Evolutionary conservation across 495 filamentous ascomycete species (phyloP).

Genomic region (Pseudomonodictys pantanalensis): DNA sequence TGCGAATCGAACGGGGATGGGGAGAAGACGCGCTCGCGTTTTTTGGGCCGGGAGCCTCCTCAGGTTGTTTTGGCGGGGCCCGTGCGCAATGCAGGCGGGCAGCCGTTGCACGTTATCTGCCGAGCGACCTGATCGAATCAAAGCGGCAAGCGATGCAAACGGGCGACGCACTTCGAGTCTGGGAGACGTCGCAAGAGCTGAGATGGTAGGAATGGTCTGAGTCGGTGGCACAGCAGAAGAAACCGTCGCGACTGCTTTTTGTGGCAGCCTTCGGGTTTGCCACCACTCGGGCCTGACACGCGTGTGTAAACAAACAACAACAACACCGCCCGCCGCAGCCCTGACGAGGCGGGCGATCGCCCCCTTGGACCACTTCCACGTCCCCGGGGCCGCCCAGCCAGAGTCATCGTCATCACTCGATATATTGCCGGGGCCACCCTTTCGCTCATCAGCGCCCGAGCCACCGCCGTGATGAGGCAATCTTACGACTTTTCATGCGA

Average conservation of each 20-base stretch:
- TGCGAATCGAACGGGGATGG: slow-evolving; percentile 15
- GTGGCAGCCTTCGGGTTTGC: too few species aligned
- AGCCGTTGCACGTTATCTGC: background rate
- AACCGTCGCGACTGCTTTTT: background rate
- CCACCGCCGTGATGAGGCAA: slow-evolving; percentile 15
- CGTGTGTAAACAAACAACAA: too few species aligned
- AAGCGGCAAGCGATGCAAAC: background rate
- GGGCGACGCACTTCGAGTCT: slow-evolving; percentile 2
- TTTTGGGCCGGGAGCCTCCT: slow-evolving; percentile 5
- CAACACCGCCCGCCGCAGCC: too few species aligned
- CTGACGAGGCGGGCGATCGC: too few species aligned
- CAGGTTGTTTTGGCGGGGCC: background rate
- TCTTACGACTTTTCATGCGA: slow-evolving; percentile 26
- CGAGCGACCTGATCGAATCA: slow-evolving; percentile 11
- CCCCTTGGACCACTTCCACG: too few species aligned
- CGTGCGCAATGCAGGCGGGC: background rate
- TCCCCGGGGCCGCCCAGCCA: background rate
- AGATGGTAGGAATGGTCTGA: background rate
- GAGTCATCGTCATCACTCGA: slow-evolving; percentile 2
- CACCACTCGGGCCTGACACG: too few species aligned
- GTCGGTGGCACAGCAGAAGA: background rate
- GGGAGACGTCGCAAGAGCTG: background rate
- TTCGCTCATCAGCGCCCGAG: background rate
- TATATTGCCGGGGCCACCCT: background rate
- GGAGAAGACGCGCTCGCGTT: slow-evolving; percentile 15